Percentiles rank a stretch among this genome's conserved stretches.
phyloP scores from a whole-genome alignment of 345 rosid species.

The Leavenworthia alabamica region DNA sequence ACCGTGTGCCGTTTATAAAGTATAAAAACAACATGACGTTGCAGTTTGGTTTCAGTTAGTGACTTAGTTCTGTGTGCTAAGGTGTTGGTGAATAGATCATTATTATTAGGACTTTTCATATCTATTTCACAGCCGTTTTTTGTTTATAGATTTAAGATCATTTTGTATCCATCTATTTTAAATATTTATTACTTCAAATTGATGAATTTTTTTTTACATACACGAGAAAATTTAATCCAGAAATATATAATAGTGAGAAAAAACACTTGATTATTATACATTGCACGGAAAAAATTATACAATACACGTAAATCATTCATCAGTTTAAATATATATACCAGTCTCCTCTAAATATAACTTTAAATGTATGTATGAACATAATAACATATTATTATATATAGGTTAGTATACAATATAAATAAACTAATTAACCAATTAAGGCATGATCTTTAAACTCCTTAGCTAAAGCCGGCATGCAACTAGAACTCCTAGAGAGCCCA shows the following conservation, averaged over 20 bases:
- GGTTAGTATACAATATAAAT: not conserved
- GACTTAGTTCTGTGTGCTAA: too few relatives aligned
- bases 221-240: not conserved
- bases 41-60: too few relatives aligned
- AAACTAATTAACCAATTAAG: conserved; percentile 23
- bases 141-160: too few relatives aligned
- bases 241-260: not conserved
- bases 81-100: too few relatives aligned
- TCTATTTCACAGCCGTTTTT: too few relatives aligned
- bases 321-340: not conserved
- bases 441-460: conserved; percentile 36
- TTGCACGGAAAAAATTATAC: not conserved
- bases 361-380: not conserved
- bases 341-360: not conserved
- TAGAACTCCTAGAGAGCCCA: conserved; percentile 56
- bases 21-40: too few relatives aligned
- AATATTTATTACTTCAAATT: too few relatives aligned
- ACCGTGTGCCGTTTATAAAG: too few relatives aligned
- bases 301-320: not conserved
- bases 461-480: conserved; percentile 65
- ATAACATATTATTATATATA: not conserved
- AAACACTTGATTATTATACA: not conserved
- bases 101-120: too few relatives aligned
- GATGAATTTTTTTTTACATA: too few relatives aligned
- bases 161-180: too few relatives aligned